Conservation (phyloP, 2,329 filamentous ascomycete genomes). For the Sclerotinia trifoliorum region DNA sequence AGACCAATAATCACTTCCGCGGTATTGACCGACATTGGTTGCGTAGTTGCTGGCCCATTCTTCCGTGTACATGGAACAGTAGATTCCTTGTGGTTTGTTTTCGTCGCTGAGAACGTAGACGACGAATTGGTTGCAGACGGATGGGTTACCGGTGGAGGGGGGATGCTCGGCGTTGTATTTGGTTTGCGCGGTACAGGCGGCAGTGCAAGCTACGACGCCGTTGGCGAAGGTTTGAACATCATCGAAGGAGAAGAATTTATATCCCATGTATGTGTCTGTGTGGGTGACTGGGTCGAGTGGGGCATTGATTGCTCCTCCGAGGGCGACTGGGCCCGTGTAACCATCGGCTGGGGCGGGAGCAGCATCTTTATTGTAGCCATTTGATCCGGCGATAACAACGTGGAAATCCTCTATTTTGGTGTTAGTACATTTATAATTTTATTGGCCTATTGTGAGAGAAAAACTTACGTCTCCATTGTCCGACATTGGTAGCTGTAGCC, state of each 20-base stretch:
- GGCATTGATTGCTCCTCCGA: slow-evolving; percentile 40
- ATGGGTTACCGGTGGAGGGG: slow-evolving; percentile 37
- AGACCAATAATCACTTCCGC: slow-evolving; percentile 13
- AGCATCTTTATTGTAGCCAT: slow-evolving; percentile 43
- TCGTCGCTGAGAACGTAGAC: slow-evolving; percentile 42
- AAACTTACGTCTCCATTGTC: slow-evolving; percentile 37
- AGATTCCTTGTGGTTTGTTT: slow-evolving; percentile 41
- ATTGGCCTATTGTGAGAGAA: too few relatives aligned
- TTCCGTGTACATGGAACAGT: slow-evolving; percentile 39
- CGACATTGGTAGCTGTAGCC: slow-evolving; percentile 40
- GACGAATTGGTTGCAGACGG: slow-evolving; percentile 43
- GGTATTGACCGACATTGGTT: slow-evolving; percentile 33
- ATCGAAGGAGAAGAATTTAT: slow-evolving; percentile 33
- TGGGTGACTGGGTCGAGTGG: slow-evolving; percentile 34
- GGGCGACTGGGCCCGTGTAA: slow-evolving; percentile 34
- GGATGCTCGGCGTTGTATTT: slow-evolving; percentile 39
- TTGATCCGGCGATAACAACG: slow-evolving; percentile 46
- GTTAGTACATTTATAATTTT: not conserved
- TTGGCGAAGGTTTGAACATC: slow-evolving; percentile 26
- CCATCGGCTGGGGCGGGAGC: slow-evolving; percentile 20
- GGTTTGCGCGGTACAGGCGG: slow-evolving; percentile 41
- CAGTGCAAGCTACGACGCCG: slow-evolving; percentile 37
- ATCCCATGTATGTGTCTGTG: slow-evolving; percentile 39
- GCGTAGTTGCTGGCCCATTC: slow-evolving; percentile 31
- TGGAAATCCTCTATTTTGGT: slow-evolving; percentile 37